Evolutionary conservation across 116 monocot genomes (phyloP).

Genomic region (Dioscorea cayenensis): DNA sequence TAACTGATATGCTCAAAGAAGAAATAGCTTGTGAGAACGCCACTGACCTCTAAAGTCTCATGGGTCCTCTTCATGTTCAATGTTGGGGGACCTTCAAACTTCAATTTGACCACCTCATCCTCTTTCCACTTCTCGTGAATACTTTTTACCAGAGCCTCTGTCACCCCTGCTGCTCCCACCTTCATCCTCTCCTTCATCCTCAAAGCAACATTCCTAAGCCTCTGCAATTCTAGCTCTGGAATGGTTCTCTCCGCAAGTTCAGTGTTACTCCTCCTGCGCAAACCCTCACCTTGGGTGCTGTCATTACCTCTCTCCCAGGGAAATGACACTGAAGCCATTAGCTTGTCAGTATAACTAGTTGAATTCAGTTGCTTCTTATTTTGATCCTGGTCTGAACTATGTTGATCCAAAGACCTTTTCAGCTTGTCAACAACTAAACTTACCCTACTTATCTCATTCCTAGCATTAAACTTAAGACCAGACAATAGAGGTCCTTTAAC

Average conservation of each 20-base stretch:
- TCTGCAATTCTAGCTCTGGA: conserved; percentile 64
- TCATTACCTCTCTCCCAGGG: conserved; percentile 57
- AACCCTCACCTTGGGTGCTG: background rate
- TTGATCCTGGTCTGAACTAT: conserved; percentile 1
- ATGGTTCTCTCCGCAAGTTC: conserved; percentile 75
- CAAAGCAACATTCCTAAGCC: conserved; percentile 69
- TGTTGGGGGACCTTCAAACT: conserved; percentile 65
- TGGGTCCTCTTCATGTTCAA: conserved; percentile 86
- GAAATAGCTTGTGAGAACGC: background rate
- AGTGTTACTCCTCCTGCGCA: conserved; percentile 50
- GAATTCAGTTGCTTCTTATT: conserved; percentile 6
- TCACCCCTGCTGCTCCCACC: conserved; percentile 75
- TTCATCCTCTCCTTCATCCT: conserved; percentile 90
- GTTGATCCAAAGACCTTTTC: conserved; percentile 17
- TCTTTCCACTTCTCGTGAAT: conserved; percentile 79
- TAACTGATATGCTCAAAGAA: background rate
- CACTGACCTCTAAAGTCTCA: conserved; percentile 71
- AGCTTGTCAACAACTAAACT: conserved; percentile 27
- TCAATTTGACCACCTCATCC: conserved; percentile 73
- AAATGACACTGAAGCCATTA: conserved; percentile 20
- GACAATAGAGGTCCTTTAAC: background rate
- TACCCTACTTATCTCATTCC: conserved; percentile 7
- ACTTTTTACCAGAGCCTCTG: conserved; percentile 50
- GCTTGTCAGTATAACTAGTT: conserved; percentile 8
- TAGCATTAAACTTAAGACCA: background rate